Evolutionary conservation across 176 grass and related monocot genomes (phyloP).

Genomic region (Areca catechu): DNA sequence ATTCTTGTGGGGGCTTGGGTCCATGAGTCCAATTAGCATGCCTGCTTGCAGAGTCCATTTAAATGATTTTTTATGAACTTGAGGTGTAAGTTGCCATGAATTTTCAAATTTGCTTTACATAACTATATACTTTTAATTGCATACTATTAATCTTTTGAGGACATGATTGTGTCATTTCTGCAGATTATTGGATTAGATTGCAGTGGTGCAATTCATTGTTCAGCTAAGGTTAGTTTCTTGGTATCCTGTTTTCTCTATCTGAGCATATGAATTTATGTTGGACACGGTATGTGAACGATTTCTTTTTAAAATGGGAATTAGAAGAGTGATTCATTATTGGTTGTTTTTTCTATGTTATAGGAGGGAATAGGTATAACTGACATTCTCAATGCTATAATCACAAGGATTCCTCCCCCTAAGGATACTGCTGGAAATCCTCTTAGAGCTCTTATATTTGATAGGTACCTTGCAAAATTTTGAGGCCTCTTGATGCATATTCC

Average conservation of each 20-base stretch:
- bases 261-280: constrained; percentile 1
- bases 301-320: no score
- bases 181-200: constrained; percentile 97
- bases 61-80: no score
- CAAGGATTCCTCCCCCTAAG: constrained; percentile 73
- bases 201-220: constrained; percentile 80
- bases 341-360: constrained; percentile 35
- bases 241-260: constrained; percentile 8
- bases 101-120: no score
- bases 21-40: no score
- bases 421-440: constrained; percentile 59
- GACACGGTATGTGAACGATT: no score
- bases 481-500: neutral
- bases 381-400: constrained; percentile 84
- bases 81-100: no score
- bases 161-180: neutral
- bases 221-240: constrained; percentile 71
- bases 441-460: constrained; percentile 99
- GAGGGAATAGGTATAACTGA: constrained; percentile 91
- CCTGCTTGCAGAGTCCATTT: no score
- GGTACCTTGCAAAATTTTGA: constrained; percentile 35
- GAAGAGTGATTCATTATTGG: neutral
- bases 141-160: neutral
- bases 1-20: no score
- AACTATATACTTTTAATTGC: no score